Evolutionary conservation across 208 protist genomes (phyloP), one percentile per base, ranked within the genome.

Genomic region (Leishmania martiniquensis): DNA sequence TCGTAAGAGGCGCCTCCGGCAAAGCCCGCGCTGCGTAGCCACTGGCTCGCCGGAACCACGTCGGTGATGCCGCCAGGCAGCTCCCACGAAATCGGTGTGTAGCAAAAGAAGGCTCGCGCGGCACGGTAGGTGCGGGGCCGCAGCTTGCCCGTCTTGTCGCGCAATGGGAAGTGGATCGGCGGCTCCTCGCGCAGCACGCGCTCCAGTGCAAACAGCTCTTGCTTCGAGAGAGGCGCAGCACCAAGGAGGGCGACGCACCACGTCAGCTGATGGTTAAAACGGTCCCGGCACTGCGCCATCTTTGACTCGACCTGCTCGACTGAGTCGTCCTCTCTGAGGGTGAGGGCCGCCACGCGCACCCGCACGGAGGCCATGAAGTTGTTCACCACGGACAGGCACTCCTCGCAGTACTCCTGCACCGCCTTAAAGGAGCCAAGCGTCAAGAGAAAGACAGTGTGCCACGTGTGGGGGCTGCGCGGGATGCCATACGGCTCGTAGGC

Each of bases 191-290:
- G 63, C 63, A 90, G 71, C 57, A 93, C 84, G 32, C 57, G 66
- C 55, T 72, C 79, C 55, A 96, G 83, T 2, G 85, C 88, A 67
- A 73, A 84, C 51, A 77, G 80, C 52, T 89, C 74, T 15, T 49
- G 59, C 32, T 77, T 85, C 32, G 71, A 67, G 70, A 90, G 78
- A 39, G 76, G 78, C 54, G 76, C 75, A 29, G 63, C 25, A 44
- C 86, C 83, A 44, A 93, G 75, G 10, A 97, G 77, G 45, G 83
- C 90, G 39, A 92, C 83, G 77, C 90, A 95, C 91, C 91, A 96
- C 49, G 85, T 84, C 2, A 91, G 76, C 22, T 80, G 54, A 65
- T 91, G 84, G 80, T 95, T 95, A 63, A 76, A 74, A 4, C 77
- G 37, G 66, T 95, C 91, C n/a, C 68, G 78, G 74, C 91, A 96